These are phyloP conservation scores for Cercospora zeae-maydis DNA, from an alignment of 2,329 filamentous ascomycete genomes.

Conservation along the genomic window DNA sequence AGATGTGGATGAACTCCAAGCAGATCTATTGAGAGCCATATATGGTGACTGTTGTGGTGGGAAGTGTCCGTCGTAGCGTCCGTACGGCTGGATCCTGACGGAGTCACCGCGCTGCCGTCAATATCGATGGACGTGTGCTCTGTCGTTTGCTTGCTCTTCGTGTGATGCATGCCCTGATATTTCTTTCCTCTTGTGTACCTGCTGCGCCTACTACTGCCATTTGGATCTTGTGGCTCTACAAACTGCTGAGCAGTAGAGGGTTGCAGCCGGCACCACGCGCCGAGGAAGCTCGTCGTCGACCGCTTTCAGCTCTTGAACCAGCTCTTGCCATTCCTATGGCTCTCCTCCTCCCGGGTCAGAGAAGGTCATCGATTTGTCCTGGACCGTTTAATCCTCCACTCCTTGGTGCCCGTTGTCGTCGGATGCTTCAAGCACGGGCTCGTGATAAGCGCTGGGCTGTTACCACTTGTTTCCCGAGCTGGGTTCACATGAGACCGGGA, in stretches of 20 bases:
- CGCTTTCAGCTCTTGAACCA: not conserved
- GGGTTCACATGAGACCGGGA: not conserved
- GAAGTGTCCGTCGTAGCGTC: not conserved
- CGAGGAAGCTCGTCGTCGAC: not conserved
- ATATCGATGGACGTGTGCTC: not conserved
- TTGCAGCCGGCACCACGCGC: not conserved
- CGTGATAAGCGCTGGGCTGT: not conserved
- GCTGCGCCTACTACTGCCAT: not conserved
- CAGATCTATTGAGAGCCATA: not conserved
- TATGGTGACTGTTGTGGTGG: not conserved
- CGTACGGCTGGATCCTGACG: not conserved
- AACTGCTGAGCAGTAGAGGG: not conserved
- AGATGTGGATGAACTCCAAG: not conserved
- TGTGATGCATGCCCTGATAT: not conserved
- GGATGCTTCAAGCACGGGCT: not conserved
- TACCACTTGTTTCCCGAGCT: not conserved
- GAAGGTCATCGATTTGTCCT: not conserved
- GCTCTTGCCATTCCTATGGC: not conserved
- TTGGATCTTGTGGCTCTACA: not conserved
- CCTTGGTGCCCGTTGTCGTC: not conserved
- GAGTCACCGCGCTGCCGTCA: not conserved
- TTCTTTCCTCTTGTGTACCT: not conserved
- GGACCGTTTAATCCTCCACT: not conserved
- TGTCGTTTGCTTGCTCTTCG: not conserved
- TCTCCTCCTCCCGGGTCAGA: not conserved